Percentiles rank a stretch among this genome's conserved stretches.
phyloP scores from a whole-genome alignment of 2,329 filamentous ascomycete genomes.

The Aspergillus awamori region DNA sequence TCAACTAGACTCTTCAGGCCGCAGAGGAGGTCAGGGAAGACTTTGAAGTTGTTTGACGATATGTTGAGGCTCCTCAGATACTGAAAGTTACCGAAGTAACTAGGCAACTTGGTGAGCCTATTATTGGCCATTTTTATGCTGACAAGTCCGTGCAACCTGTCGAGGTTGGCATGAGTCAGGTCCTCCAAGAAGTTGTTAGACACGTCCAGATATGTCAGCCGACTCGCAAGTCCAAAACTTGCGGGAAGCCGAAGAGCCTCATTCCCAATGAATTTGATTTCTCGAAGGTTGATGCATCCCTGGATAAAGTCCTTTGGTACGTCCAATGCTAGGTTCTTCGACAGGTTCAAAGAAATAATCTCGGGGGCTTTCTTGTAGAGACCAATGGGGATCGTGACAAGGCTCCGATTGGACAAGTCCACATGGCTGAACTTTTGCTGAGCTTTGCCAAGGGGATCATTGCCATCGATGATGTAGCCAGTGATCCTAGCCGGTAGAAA shows the following conservation, averaged over 20 bases:
- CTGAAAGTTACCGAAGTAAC: conserved; percentile 80
- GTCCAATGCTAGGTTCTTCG: conserved; percentile 86
- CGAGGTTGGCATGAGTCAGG: conserved; percentile 80
- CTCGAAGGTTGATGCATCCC: conserved; percentile 83
- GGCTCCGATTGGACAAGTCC: conserved; percentile 83
- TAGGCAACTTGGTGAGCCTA: conserved; percentile 74
- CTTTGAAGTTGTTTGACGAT: conserved; percentile 87
- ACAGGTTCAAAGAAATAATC: conserved; percentile 93
- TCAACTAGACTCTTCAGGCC: conserved; percentile 82
- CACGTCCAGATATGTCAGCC: conserved; percentile 85
- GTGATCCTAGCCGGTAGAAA: conserved; percentile 89
- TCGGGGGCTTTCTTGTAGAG: conserved; percentile 89
- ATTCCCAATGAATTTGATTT: conserved; percentile 95
- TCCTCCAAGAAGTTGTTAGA: conserved; percentile 92
- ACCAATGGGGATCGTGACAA: conserved; percentile 92
- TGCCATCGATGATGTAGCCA: conserved; percentile 70
- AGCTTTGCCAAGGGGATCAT: conserved; percentile 72
- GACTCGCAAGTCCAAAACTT: conserved; percentile 78
- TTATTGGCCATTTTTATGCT: conserved; percentile 96
- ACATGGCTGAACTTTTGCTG: conserved; percentile 90
- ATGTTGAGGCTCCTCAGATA: conserved; percentile 82
- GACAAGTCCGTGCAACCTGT: conserved; percentile 73
- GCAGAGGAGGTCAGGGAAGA: conserved; percentile 84
- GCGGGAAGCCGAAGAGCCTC: conserved; percentile 84
- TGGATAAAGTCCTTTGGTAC: conserved; percentile 96